Evolutionary conservation across 441 rosid species (phyloP).

Genomic region (Pelargonium australe): DNA sequence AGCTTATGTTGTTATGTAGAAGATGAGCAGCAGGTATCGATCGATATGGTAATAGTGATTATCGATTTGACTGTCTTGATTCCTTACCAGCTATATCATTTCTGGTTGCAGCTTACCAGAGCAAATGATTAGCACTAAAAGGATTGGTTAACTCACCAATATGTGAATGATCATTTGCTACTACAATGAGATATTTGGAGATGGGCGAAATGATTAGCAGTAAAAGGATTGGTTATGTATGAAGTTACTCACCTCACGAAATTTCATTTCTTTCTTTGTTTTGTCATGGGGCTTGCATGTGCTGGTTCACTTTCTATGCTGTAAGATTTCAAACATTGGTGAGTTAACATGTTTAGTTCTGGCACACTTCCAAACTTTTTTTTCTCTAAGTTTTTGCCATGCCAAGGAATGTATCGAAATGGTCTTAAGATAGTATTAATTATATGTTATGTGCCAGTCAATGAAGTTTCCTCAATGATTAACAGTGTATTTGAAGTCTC

Average conservation of each 20-base stretch:
- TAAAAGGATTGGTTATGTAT: too few relatives aligned
- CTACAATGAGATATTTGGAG: background rate
- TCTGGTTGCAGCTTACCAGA: too few relatives aligned
- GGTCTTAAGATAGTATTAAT: background rate
- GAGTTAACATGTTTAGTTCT: background rate
- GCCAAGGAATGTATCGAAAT: background rate
- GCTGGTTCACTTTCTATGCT: background rate
- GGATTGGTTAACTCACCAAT: background rate
- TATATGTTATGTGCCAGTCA: background rate
- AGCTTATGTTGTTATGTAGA: too few relatives aligned
- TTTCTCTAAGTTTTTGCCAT: background rate
- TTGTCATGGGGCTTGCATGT: too few relatives aligned
- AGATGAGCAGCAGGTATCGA: too few relatives aligned
- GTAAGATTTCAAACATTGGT: background rate
- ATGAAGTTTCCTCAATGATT: background rate
- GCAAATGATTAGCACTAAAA: background rate
- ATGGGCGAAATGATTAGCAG: background rate
- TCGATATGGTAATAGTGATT: too few relatives aligned
- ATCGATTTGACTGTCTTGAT: too few relatives aligned
- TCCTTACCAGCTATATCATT: too few relatives aligned
- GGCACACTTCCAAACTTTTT: background rate
- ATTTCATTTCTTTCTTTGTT: too few relatives aligned
- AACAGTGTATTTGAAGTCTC: background rate
- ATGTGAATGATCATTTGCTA: background rate
- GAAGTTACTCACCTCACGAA: too few relatives aligned